Percentiles rank a stretch among this genome's conserved stretches.
phyloP scores from a whole-genome alignment of 2,329 filamentous ascomycete genomes.

The Sporothrix euskadiensis region DNA sequence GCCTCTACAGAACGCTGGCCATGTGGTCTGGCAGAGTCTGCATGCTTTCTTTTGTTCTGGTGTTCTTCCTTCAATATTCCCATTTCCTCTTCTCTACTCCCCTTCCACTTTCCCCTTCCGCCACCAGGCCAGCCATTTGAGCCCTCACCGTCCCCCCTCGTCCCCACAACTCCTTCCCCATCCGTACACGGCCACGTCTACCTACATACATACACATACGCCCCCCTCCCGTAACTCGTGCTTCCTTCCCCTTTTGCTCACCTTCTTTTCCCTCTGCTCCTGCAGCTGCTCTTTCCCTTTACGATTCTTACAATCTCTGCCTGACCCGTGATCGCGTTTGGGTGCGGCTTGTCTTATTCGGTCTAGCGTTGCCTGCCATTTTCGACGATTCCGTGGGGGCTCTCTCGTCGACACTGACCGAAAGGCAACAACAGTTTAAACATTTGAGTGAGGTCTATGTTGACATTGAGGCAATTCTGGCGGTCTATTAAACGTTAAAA shows the following conservation, averaged over 20 bases:
- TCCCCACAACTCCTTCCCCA: neutral
- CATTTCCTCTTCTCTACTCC: neutral
- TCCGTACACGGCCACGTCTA: neutral
- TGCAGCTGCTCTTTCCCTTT: neutral
- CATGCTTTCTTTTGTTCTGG: neutral
- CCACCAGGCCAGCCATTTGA: neutral
- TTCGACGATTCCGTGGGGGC: constrained; percentile 7
- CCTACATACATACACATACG: neutral
- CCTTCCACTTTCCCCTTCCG: neutral
- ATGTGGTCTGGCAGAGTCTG: neutral
- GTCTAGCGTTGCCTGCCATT: constrained; percentile 9
- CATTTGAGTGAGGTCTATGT: neutral
- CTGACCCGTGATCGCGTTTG: constrained; percentile 14
- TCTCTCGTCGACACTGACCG: neutral
- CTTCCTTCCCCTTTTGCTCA: constrained; percentile 22
- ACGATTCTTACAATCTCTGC: constrained; percentile 2
- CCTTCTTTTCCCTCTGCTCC: neutral
- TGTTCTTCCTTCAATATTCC: neutral
- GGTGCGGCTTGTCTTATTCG: constrained; percentile 20
- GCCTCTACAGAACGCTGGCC: neutral
- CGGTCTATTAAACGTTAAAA: neutral
- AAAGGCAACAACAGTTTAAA: neutral
- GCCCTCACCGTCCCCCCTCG: neutral
- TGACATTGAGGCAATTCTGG: neutral
- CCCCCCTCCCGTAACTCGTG: neutral